These are phyloP conservation scores for Neospermospora avenae DNA, from an alignment of 2,329 filamentous ascomycete genomes.

Conservation along the genomic window DNA sequence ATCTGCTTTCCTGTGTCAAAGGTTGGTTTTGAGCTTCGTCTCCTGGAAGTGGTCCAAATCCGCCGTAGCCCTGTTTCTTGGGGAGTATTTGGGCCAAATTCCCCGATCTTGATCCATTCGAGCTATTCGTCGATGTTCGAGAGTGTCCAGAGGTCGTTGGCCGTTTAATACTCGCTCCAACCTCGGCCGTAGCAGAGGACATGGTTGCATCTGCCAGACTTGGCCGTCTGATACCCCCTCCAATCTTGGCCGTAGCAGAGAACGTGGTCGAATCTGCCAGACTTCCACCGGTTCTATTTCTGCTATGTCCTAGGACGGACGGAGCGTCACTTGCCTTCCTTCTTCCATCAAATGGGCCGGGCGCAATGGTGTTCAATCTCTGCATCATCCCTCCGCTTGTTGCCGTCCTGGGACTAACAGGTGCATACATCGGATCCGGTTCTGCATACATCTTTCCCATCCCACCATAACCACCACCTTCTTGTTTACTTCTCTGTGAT, in stretches of 20 bases:
- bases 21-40: constrained; percentile 39
- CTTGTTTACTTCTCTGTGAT: constrained; percentile 15
- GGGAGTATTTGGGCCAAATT: constrained; percentile 22
- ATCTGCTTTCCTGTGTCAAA: constrained; percentile 34
- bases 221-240: constrained; percentile 17
- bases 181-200: constrained; percentile 11
- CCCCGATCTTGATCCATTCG: constrained; percentile 23
- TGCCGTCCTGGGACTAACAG: constrained; percentile 45
- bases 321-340: constrained; percentile 25
- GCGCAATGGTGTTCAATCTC: constrained; percentile 62
- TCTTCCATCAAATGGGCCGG: constrained; percentile 60
- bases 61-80: constrained; percentile 54
- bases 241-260: constrained; percentile 10
- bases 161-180: constrained; percentile 15
- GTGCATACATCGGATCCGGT: constrained; percentile 42
- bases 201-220: constrained; percentile 19
- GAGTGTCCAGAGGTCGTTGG: constrained; percentile 27
- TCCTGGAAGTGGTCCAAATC: constrained; percentile 48
- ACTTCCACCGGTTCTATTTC: constrained; percentile 25
- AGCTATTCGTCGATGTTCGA: constrained; percentile 26
- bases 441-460: constrained; percentile 29
- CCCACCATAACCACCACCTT: constrained; percentile 16
- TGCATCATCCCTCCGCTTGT: constrained; percentile 49
- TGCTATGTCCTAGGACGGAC: constrained; percentile 31
- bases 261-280: constrained; percentile 18